Percentiles rank a stretch among this genome's conserved stretches.
Conservation (phyloP, 441 rosid species). For the Gossypium lobatum region DNA sequence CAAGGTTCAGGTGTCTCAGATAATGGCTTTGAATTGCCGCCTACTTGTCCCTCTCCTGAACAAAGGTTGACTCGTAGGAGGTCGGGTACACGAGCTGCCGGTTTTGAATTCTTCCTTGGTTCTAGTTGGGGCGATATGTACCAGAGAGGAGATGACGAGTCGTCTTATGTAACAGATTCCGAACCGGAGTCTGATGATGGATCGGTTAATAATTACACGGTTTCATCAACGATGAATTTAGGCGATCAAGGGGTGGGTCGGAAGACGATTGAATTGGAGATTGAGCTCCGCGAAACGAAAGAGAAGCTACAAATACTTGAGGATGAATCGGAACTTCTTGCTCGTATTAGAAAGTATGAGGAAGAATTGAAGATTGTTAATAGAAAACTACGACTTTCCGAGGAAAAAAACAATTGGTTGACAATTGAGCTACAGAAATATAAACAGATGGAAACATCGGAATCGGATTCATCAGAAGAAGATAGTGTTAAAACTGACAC, state of each 20-base stretch:
- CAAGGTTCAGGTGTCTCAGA: slow-evolving; percentile 67
- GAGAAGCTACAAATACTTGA: slow-evolving; percentile 55
- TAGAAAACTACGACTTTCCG: slow-evolving; percentile 34
- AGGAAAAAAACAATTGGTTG: slow-evolving; percentile 50
- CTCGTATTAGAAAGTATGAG: slow-evolving; percentile 40
- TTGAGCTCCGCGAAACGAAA: slow-evolving; percentile 61
- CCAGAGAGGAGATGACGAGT: slow-evolving; percentile 72
- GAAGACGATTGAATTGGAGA: slow-evolving; percentile 61
- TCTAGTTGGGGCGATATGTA: slow-evolving; percentile 49
- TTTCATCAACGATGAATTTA: slow-evolving; percentile 30
- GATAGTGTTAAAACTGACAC: slow-evolving; percentile 3
- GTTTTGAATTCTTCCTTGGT: slow-evolving; percentile 77
- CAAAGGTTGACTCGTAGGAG: slow-evolving; percentile 33
- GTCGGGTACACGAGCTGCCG: slow-evolving; percentile 78
- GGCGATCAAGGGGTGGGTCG: slow-evolving; percentile 39
- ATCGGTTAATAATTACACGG: slow-evolving; percentile 60
- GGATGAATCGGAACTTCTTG: slow-evolving; percentile 37
- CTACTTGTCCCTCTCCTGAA: slow-evolving; percentile 38
- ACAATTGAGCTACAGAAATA: slow-evolving; percentile 34
- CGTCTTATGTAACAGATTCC: slow-evolving; percentile 63
- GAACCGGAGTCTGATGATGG: slow-evolving; percentile 76
- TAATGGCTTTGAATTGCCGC: slow-evolving; percentile 36
- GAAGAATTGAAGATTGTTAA: slow-evolving; percentile 52
- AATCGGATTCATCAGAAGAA: slow-evolving; percentile 13
- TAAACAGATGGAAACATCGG: slow-evolving; percentile 35